Evolutionary conservation across 2,329 filamentous ascomycete species (phyloP).

Genomic region (Hypoxylon sp.): DNA sequence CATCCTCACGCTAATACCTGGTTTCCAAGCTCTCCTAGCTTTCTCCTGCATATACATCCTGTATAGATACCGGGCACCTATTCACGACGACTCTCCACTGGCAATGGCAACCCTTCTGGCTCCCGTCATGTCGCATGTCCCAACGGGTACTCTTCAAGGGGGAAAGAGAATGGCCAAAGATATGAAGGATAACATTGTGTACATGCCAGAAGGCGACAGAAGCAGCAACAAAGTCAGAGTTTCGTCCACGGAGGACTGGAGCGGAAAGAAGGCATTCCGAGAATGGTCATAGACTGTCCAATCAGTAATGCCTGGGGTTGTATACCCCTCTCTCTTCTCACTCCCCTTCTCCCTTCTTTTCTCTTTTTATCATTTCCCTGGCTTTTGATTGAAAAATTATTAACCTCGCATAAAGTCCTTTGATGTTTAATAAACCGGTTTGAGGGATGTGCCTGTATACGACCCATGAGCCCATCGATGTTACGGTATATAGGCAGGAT

Average conservation of each 20-base stretch:
- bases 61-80: neutral
- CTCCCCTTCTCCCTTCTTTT: neutral
- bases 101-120: conserved; percentile 15
- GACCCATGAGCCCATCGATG: neutral
- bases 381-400: neutral
- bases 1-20: conserved; percentile 6
- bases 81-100: conserved; percentile 8
- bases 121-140: neutral
- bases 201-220: neutral
- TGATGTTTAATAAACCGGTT: neutral
- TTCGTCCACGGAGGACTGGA: neutral
- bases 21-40: conserved; percentile 13
- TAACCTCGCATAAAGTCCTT: neutral
- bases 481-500: neutral
- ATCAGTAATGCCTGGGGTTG: neutral
- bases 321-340: too few species aligned
- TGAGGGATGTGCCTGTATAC: neutral
- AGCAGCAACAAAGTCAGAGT: neutral
- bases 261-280: conserved; percentile 1
- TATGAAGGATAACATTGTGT: neutral
- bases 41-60: neutral
- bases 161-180: conserved; percentile 3
- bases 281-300: neutral
- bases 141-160: neutral
- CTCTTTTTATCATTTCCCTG: neutral